Evolutionary conservation across 2,329 filamentous ascomycete species (phyloP).

Genomic region (Monosporascus sp.): DNA sequence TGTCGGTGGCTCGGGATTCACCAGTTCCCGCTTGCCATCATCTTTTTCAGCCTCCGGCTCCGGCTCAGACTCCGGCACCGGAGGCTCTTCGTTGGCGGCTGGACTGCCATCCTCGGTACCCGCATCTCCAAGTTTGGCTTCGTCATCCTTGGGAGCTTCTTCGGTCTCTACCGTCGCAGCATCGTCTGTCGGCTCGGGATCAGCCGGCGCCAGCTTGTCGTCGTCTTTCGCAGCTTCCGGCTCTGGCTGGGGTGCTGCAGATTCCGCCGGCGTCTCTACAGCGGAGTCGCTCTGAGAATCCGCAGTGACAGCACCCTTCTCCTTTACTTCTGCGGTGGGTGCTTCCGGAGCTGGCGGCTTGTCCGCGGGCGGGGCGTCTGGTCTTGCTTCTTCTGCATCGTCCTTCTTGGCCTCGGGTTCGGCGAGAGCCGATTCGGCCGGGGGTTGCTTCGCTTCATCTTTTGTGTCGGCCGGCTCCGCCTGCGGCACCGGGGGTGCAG

Average conservation of each 20-base stretch:
- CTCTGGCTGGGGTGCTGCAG: slow-evolving; percentile 3
- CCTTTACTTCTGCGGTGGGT: slow-evolving; percentile 7
- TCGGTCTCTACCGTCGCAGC: not conserved
- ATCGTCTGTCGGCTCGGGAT: not conserved
- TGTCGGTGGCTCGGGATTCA: slow-evolving; percentile 3
- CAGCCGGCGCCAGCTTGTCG: not conserved
- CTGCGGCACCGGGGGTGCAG: slow-evolving; percentile 3
- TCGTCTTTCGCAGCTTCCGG: slow-evolving; percentile 1
- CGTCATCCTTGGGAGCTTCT: not conserved
- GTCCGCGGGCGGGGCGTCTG: slow-evolving; percentile 4
- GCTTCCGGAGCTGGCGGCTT: slow-evolving; percentile 1
- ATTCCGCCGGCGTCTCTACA: not conserved
- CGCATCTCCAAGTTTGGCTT: not conserved
- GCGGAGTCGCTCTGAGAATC: slow-evolving; percentile 1
- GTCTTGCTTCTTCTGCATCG: slow-evolving; percentile 1
- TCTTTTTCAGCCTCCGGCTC: not conserved
- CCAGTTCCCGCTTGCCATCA: not conserved
- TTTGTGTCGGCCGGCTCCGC: not conserved
- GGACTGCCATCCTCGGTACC: not conserved
- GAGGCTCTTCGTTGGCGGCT: not conserved
- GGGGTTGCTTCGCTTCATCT: not conserved
- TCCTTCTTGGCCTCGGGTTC: slow-evolving; percentile 6
- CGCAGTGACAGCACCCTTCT: slow-evolving; percentile 1
- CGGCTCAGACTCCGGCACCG: not conserved
- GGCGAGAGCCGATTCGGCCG: not conserved